Evolutionary conservation across 148 eudicot species (phyloP).

Genomic region (Nepenthes mirabilis): DNA sequence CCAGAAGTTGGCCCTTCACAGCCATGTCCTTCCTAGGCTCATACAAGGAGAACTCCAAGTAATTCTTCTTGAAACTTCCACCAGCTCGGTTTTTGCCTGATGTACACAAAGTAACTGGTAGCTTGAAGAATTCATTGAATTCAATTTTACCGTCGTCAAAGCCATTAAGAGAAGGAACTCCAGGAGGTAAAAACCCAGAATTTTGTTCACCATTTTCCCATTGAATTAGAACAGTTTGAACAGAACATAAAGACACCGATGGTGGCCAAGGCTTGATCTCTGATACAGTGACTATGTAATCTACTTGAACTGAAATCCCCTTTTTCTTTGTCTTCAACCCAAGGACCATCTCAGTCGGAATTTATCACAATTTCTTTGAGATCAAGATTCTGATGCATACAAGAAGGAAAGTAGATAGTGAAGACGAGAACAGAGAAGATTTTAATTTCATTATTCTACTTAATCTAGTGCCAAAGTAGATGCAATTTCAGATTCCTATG

Average conservation of each 20-base stretch:
- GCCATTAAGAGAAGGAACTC: slow-evolving; percentile 30
- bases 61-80: slow-evolving; percentile 56
- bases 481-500: no score
- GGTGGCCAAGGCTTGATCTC: slow-evolving; percentile 98
- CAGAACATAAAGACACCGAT: slow-evolving; percentile 55
- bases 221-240: slow-evolving; percentile 60
- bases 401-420: not conserved
- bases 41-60: slow-evolving; percentile 61
- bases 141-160: slow-evolving; percentile 44
- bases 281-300: slow-evolving; percentile 57
- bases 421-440: no score
- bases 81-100: slow-evolving; percentile 24
- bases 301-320: slow-evolving; percentile 50
- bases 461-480: no score
- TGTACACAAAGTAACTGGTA: slow-evolving; percentile 37
- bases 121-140: slow-evolving; percentile 56
- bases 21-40: slow-evolving; percentile 67
- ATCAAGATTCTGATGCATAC: not conserved
- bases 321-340: slow-evolving; percentile 64
- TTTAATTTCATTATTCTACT: no score
- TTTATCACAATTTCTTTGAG: not conserved
- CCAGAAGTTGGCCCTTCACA: slow-evolving; percentile 58
- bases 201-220: slow-evolving; percentile 79
- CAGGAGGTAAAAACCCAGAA: slow-evolving; percentile 53
- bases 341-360: slow-evolving; percentile 41